Evolutionary conservation across 2,329 filamentous ascomycete genomes (phyloP).

Genomic region (Botrytis deweyae): DNA sequence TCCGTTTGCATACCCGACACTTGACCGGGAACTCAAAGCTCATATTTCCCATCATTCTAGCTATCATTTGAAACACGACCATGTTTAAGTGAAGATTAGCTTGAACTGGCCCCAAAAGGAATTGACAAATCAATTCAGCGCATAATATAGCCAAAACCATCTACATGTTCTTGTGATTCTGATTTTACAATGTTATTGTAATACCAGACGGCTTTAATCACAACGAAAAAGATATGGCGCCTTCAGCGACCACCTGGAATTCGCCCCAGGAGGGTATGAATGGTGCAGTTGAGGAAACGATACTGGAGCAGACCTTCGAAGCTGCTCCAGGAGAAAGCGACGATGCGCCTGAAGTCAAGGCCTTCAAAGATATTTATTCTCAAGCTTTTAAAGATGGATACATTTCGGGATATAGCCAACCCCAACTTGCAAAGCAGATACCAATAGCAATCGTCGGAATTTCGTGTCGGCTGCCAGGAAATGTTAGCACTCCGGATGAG

Average conservation of each 20-base stretch:
- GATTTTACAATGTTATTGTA: background rate
- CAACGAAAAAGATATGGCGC: conserved; percentile 29
- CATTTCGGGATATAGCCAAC: conserved; percentile 19
- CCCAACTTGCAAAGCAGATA: conserved; percentile 20
- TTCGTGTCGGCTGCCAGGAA: conserved; percentile 52
- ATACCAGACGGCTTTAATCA: conserved; percentile 23
- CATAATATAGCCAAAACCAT: conserved; percentile 4
- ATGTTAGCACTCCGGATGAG: conserved; percentile 52
- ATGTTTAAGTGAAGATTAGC: background rate
- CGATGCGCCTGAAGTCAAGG: conserved; percentile 13
- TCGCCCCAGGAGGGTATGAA: conserved; percentile 26
- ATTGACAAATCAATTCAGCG: background rate
- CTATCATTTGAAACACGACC: background rate
- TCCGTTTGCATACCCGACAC: background rate
- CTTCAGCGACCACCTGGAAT: conserved; percentile 37
- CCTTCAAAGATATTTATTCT: conserved; percentile 17
- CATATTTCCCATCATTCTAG: conserved; percentile 1
- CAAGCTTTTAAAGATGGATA: conserved; percentile 22
- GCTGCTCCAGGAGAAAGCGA: background rate
- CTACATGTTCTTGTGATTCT: background rate
- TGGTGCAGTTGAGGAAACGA: conserved; percentile 6
- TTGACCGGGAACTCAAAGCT: conserved; percentile 3
- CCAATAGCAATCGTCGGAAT: conserved; percentile 53
- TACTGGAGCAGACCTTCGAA: conserved; percentile 7
- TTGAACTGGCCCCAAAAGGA: background rate